Percentiles rank a stretch among this genome's conserved stretches.
Evolutionary conservation across 73 alveolate species (phyloP).

Genomic region (Paramecium primaurelia): DNA sequence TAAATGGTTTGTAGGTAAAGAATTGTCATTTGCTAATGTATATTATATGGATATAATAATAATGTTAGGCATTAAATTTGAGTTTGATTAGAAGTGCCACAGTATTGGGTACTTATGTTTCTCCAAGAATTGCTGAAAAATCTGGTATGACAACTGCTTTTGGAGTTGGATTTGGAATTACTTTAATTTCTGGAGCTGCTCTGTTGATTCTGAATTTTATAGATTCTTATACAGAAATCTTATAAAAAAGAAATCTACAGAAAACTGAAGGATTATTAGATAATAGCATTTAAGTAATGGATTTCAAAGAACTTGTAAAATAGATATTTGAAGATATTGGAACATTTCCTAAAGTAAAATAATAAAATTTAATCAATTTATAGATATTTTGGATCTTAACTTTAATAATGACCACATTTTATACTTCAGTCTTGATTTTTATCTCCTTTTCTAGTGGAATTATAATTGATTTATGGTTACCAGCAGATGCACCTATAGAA

Average conservation of each 20-base stretch:
- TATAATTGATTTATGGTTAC: conserved; percentile 51
- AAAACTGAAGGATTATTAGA: neutral
- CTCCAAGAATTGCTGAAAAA: conserved; percentile 61
- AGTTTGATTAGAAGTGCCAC: conserved; percentile 57
- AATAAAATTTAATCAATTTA: neutral
- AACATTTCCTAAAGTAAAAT: neutral
- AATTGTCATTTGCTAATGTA: conserved; percentile 54
- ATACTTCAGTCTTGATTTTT: conserved; percentile 48
- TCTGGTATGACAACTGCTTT: conserved; percentile 20
- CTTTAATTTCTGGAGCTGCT: neutral
- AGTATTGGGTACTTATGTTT: conserved; percentile 27
- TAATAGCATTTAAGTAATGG: conserved; percentile 13
- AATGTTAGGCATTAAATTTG: conserved; percentile 6
- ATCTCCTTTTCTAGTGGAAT: conserved; percentile 55
- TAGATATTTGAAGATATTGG: neutral
- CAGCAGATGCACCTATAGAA: conserved; percentile 34
- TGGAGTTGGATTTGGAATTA: conserved; percentile 8
- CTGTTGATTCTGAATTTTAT: neutral
- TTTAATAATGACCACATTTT: conserved; percentile 39
- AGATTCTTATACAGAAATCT: neutral
- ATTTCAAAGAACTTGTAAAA: neutral
- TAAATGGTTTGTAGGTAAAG: conserved; percentile 59
- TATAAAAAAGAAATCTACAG: neutral
- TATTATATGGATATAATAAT: neutral
- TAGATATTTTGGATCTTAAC: conserved; percentile 58